Base-by-base conservation (phyloP, 805 yeast species). In the Nakazawaea wickerhamii region DNA sequence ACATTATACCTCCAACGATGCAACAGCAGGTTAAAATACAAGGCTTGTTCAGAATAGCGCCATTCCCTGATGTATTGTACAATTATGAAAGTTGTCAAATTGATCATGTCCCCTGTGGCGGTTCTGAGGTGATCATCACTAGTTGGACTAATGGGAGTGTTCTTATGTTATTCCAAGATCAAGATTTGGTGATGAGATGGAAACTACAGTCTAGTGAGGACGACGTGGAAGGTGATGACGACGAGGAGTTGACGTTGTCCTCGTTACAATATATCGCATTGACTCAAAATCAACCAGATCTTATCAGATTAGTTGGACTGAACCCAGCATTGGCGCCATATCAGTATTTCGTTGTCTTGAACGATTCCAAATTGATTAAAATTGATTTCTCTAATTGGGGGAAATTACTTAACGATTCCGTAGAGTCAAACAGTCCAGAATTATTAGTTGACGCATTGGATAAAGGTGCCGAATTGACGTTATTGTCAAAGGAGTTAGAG, bases 31-130 rank as follows among this genome's bases (percentile, higher is more conserved):
- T 43, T 19, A 20, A 48, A 4, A 44, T 63, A 4, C 79, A 73
- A 52, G 87, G 87, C 2, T 84, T 87, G 2, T 63, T 76, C 41
- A 51, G 64, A 1, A 60, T 79, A 11, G 54, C 60, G 23, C 84
- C 85, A 3, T 81, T 67, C 48, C 84, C 85, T 1, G 71, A 67
- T 3, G 57, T 53, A 9, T 55, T 81, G 3, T 80, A 82, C 53
- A 64, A 62, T 3, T 71, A 64, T 26, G 64, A 65, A 7, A 74
- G 75, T 0, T 46, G 57, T 5, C 65, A 63, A 25, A 52, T 76
- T 7, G 33, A 52, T 0, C 43, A 59, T 4, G 10, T 55, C 36
- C 50, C 53, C 3, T 54, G 63, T 27, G 60, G 55, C 5, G 41
- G 47, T 1, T 60, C 31, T 28, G 63, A 14, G 44, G 48, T 21